These are phyloP conservation scores for Caryopteris hybrid DNA, from an alignment of 305 asterid genomes.

Conservation along the genomic window DNA sequence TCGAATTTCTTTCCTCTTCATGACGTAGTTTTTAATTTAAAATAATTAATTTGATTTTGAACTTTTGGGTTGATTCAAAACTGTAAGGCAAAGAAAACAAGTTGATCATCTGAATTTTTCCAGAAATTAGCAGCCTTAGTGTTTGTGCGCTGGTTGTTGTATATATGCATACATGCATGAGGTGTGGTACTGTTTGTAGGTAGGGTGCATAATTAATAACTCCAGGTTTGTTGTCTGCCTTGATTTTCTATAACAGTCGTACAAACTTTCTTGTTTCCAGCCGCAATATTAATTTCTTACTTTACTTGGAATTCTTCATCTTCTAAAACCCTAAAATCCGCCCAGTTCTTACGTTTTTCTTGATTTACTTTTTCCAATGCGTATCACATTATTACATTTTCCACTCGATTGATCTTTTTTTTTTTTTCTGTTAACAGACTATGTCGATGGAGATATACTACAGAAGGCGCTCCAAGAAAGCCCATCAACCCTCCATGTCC, in stretches of 20 bases:
- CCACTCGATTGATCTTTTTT: neutral
- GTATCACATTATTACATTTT: neutral
- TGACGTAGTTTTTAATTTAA: too few species aligned
- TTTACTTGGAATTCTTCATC: conserved; percentile 19
- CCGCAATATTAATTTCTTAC: conserved; percentile 31
- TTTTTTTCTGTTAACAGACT: conserved; percentile 21
- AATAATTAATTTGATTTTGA: too few species aligned
- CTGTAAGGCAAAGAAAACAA: too few species aligned
- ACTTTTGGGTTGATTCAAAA: neutral
- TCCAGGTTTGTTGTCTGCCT: conserved; percentile 17
- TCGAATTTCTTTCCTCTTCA: neutral
- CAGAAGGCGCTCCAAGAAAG: conserved; percentile 53
- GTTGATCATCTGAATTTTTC: too few species aligned
- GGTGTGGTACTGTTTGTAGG: neutral
- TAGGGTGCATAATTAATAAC: conserved; percentile 4
- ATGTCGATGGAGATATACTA: conserved; percentile 59
- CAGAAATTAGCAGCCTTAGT: conserved; percentile 16
- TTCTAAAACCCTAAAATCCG: conserved; percentile 26
- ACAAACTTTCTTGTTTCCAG: conserved; percentile 19
- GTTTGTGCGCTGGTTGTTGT: neutral
- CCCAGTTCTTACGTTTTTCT: neutral
- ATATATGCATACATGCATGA: conserved; percentile 15
- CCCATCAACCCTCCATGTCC: conserved; percentile 23
- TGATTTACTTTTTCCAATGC: neutral
- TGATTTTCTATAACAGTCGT: conserved; percentile 14